phyloP scores from a whole-genome alignment of 805 yeast species.

The Metschnikowia colocasiae region DNA sequence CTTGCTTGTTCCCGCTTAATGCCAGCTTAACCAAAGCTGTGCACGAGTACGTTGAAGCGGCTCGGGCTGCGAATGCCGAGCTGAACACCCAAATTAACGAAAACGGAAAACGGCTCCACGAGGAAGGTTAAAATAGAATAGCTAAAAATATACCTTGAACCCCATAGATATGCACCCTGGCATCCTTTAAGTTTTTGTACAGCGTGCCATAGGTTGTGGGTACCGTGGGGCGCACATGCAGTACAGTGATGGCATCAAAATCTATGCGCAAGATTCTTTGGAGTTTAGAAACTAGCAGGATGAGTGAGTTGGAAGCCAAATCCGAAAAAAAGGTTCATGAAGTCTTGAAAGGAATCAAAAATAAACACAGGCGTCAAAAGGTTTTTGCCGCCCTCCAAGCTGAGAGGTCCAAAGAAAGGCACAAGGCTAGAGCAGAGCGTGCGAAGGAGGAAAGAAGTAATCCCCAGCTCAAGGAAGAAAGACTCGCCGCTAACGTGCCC shows the following conservation, averaged over 20 bases:
- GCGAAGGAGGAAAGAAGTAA: conserved; percentile 84
- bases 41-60: conserved; percentile 33
- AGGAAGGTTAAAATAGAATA: background rate
- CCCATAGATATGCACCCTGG: background rate
- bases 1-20: conserved; percentile 31
- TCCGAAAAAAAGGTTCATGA: conserved; percentile 12
- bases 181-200: background rate
- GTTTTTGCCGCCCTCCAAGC: conserved; percentile 70
- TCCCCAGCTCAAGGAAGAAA: conserved; percentile 76
- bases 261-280: conserved; percentile 7
- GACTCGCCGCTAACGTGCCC: conserved; percentile 75
- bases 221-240: conserved; percentile 6
- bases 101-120: conserved; percentile 33
- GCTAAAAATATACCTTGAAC: background rate
- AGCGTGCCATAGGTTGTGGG: background rate
- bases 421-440: conserved; percentile 70
- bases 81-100: conserved; percentile 25
- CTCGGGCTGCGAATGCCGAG: conserved; percentile 18
- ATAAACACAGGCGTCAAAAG: conserved; percentile 77
- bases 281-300: background rate
- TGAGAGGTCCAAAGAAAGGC: conserved; percentile 71
- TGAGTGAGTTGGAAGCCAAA: conserved; percentile 8
- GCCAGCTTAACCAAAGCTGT: conserved; percentile 34
- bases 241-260: conserved; percentile 10
- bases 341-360: conserved; percentile 48